Percentiles rank a stretch among this genome's conserved stretches.
Evolutionary conservation across 2,329 filamentous ascomycete genomes (phyloP).

Genomic region (Escovopsis sp.): DNA sequence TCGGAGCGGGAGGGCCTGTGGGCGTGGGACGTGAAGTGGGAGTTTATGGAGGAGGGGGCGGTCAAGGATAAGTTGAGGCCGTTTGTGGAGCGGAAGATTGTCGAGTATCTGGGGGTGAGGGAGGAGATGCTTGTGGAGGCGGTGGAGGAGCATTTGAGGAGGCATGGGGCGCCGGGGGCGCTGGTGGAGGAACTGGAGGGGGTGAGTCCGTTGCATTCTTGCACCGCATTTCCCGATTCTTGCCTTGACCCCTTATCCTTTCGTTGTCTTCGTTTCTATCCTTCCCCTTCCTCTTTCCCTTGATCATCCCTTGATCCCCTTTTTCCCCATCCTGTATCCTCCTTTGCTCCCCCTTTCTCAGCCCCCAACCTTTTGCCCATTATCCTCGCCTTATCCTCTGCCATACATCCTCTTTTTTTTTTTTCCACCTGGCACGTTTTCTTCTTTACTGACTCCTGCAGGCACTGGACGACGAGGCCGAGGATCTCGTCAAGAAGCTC

Average conservation of each 20-base stretch:
- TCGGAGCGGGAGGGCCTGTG: slow-evolving; percentile 74
- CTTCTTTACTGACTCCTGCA: slow-evolving; percentile 17
- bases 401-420: neutral
- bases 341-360: no score
- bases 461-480: slow-evolving; percentile 88
- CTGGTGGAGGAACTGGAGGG: slow-evolving; percentile 74
- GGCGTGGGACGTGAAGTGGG: slow-evolving; percentile 89
- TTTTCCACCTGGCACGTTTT: neutral
- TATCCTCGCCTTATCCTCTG: neutral
- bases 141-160: slow-evolving; percentile 72
- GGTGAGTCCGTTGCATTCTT: slow-evolving; percentile 45
- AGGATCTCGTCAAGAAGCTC: slow-evolving; percentile 86
- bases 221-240: no score
- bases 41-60: slow-evolving; percentile 67
- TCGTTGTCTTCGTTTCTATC: no score
- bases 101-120: slow-evolving; percentile 90
- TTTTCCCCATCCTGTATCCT: no score
- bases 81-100: slow-evolving; percentile 96
- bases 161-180: slow-evolving; percentile 58
- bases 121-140: slow-evolving; percentile 91
- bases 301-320: no score
- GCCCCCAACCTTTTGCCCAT: no score
- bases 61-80: slow-evolving; percentile 77
- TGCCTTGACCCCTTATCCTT: no score
- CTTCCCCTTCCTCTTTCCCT: slow-evolving; percentile 1